Evolutionary conservation across 192 early-diverging fungal species (phyloP), one percentile per base, ranked within the genome.

Genomic region (Coemansia sp.): DNA sequence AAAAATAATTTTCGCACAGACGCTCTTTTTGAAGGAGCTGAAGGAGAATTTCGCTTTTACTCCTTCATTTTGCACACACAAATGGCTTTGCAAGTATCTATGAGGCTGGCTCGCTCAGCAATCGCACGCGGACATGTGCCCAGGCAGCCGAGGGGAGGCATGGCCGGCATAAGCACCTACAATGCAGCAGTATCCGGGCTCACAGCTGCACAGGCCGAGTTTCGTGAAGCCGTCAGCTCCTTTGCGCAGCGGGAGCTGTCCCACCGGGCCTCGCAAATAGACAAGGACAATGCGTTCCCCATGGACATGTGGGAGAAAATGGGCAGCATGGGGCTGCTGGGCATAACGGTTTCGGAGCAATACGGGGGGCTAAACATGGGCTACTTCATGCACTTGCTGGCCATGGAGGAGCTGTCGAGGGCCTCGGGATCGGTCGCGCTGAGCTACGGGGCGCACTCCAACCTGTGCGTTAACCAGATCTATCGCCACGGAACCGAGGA

Each of bases 231-330:
- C 6, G 90, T 94, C 0, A 68, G 83, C 23, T 72, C 76, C 2
- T 97, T 93, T 81, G 86, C 83, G 16, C 81, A 92, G 44, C 82
- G 81, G 41, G 94, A 97, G 61, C 79, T 97, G 19, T 83, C 87
- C 0, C 88, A 88, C 2, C 80, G 91, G 6, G 94, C 94, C 6
- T 65, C 55, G 5, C 71, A 83, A 43, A 93, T 97, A 39, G 94
- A 97, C 80, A 82, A 83, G 53, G 72, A 78, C n/a, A 95, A 95
- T 61, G 69, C 71, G 12, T 97, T 97, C 62, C 93, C 93, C 2
- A 89, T 85, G 88, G 92, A 94, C 61, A 94, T 95, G 93, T 97
- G 94, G 94, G 86, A 87, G 65, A 94, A 94, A 70, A 88, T 97
- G 64, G 94, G 94, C 47, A 83, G 89, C 33, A 97, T 97, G 94